Conservation (phyloP, 129 eudicot species). For the Kitagawia praeruptora region DNA sequence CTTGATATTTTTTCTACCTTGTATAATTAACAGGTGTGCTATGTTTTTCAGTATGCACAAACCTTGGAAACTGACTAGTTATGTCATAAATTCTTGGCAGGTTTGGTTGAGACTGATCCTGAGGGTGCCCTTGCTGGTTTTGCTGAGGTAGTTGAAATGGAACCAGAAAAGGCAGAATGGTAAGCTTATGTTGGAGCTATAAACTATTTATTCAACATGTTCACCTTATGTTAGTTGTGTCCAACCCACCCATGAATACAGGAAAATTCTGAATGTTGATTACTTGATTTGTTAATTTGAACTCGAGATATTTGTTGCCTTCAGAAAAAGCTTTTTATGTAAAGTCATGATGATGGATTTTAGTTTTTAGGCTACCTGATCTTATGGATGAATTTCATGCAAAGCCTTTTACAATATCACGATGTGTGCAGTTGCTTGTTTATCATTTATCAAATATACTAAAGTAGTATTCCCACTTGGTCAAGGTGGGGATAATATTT, state of each 20-base stretch:
- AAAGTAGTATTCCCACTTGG: neutral
- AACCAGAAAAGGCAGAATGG: slow-evolving; percentile 99
- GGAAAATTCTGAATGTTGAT: neutral
- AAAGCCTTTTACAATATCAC: neutral
- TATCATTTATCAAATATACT: neutral
- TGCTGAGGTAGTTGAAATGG: slow-evolving; percentile 93
- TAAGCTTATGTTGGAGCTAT: slow-evolving; percentile 18
- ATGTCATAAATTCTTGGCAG: slow-evolving; percentile 21
- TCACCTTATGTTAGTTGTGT: neutral
- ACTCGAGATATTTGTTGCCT: neutral
- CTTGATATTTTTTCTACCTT: neutral
- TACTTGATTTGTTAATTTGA: neutral
- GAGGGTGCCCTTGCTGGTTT: slow-evolving; percentile 94
- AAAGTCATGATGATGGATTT: neutral
- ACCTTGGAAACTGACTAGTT: neutral
- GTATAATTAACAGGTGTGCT: neutral
- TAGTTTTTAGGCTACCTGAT: neutral
- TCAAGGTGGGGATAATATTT: neutral
- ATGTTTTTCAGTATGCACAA: neutral
- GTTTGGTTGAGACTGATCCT: slow-evolving; percentile 94
- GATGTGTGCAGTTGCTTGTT: neutral
- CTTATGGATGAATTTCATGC: neutral
- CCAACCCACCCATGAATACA: neutral
- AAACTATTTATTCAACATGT: neutral
- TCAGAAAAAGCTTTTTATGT: neutral